These are phyloP conservation scores for Lentinus tigrinus DNA, from an alignment of 768 basidiomycete species.

Conservation along the genomic window DNA sequence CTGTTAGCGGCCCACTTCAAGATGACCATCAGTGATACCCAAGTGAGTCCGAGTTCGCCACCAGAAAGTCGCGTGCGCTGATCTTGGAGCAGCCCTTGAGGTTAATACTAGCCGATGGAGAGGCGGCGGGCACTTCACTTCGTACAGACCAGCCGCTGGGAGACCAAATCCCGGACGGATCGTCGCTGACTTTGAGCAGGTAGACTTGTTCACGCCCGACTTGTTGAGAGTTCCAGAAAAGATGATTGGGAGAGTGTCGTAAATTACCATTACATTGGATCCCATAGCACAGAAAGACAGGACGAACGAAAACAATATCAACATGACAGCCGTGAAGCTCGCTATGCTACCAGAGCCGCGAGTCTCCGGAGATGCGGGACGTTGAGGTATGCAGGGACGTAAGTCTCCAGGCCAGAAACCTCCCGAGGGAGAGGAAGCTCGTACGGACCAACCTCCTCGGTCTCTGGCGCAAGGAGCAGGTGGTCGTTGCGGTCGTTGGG, in stretches of 20 bases:
- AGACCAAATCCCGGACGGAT: conserved; percentile 56
- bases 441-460: conserved; percentile 95
- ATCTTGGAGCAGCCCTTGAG: conserved; percentile 39
- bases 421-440: conserved; percentile 93
- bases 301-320: conserved; percentile 16
- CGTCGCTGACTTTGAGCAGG: conserved; percentile 17
- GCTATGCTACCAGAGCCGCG: conserved; percentile 80
- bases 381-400: conserved; percentile 89
- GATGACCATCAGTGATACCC: conserved; percentile 29
- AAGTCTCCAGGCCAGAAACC: conserved; percentile 94
- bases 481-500: conserved; percentile 98
- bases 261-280: conserved; percentile 20
- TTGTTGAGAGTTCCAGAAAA: neutral
- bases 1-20: conserved; percentile 41
- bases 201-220: neutral
- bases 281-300: conserved; percentile 20
- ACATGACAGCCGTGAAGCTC: conserved; percentile 4
- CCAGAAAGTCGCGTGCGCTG: neutral
- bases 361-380: conserved; percentile 86
- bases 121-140: conserved; percentile 31
- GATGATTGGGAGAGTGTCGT: conserved; percentile 11
- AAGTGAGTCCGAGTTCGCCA: conserved; percentile 33
- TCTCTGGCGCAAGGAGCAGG: conserved; percentile 91
- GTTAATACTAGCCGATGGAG: conserved; percentile 30
- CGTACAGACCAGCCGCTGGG: conserved; percentile 49